Percentiles rank a stretch among this genome's conserved stretches.
These are phyloP conservation scores for Lactarius evosmus DNA, from an alignment of 768 basidiomycete species.

Conservation along the genomic window DNA sequence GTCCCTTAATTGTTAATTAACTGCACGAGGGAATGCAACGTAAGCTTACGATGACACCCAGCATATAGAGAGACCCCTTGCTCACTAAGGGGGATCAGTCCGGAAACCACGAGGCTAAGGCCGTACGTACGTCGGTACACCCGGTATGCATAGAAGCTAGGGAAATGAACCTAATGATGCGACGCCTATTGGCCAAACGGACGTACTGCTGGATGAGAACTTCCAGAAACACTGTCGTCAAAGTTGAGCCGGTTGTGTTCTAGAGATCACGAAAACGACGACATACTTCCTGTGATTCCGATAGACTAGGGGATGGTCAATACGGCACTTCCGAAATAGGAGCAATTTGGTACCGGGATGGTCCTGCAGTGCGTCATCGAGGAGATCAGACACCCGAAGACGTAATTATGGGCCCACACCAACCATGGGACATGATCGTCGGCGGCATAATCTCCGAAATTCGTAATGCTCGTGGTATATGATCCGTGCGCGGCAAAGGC, in stretches of 20 bases:
- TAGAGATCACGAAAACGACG: background rate
- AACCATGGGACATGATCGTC: background rate
- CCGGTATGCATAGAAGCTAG: conserved; percentile 6
- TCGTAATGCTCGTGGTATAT: conserved; percentile 3
- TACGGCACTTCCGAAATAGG: background rate
- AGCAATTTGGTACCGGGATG: background rate
- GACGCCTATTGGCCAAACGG: background rate
- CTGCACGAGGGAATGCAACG: background rate
- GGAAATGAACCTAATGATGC: background rate
- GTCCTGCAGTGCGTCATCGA: background rate
- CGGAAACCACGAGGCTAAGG: background rate
- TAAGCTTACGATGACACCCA: background rate
- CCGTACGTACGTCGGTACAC: conserved; percentile 1
- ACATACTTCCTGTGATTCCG: conserved; percentile 2
- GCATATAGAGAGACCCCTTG: background rate
- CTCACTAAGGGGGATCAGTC: background rate
- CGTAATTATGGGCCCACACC: background rate
- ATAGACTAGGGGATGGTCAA: background rate
- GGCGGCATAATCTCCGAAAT: conserved; percentile 6
- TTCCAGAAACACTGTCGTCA: background rate
- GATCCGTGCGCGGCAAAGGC: conserved; percentile 1
- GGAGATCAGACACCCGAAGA: background rate
- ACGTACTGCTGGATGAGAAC: conserved; percentile 7
- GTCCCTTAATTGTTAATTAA: background rate
- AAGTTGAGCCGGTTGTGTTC: background rate